Conservation (phyloP, 169 alveolate species). For the Cryptosporidium sp. region DNA sequence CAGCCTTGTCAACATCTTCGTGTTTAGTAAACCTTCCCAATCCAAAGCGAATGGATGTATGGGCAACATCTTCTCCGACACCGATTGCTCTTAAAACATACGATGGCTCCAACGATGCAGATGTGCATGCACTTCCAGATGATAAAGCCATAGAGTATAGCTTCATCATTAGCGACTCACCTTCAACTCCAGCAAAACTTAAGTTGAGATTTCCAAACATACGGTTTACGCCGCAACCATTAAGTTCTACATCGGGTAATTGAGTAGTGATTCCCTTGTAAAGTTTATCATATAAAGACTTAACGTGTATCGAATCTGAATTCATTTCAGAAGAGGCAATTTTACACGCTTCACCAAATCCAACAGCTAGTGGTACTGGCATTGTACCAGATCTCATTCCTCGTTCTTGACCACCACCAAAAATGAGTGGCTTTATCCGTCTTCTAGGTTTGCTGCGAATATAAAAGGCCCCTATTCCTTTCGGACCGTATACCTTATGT, state of each 20-base stretch:
- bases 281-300: conserved; percentile 84
- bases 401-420: conserved; percentile 99
- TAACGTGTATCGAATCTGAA: conserved; percentile 90
- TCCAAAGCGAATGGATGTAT: conserved; percentile 97
- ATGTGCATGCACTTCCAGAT: conserved; percentile 88
- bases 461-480: conserved; percentile 98
- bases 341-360: conserved; percentile 96
- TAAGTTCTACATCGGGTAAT: conserved; percentile 77
- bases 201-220: conserved; percentile 93
- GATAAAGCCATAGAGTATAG: conserved; percentile 88
- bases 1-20: conserved; percentile 91
- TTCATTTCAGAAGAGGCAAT: conserved; percentile 93
- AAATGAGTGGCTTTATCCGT: conserved; percentile 93
- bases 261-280: conserved; percentile 58
- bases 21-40: conserved; percentile 96
- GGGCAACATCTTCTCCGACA: conserved; percentile 96
- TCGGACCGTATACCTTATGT: conserved; percentile 99
- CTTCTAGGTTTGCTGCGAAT: conserved; percentile 94
- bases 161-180: conserved; percentile 92
- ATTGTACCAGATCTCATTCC: conserved; percentile 97
- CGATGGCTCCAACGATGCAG: conserved; percentile 85
- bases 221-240: conserved; percentile 79
- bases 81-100: conserved; percentile 96
- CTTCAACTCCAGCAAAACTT: conserved; percentile 95
- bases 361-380: conserved; percentile 93